Conservation (phyloP, 75 land plant genomes). For the Cupressus sempervirens region DNA sequence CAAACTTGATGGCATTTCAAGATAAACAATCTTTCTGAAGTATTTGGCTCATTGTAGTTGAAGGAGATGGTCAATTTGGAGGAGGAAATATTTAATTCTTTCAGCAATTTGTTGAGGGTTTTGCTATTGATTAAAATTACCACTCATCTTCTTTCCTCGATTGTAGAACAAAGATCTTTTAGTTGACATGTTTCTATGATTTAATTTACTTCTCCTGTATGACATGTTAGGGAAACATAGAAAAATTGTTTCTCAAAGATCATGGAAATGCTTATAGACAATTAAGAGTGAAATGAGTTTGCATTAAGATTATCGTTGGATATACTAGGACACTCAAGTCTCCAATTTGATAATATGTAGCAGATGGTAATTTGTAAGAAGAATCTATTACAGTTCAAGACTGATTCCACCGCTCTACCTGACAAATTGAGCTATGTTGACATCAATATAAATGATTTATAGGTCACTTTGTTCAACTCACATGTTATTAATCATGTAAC, state of each 20-base stretch:
- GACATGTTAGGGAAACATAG: not conserved
- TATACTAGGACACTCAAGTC: not conserved
- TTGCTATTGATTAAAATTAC: too few species aligned
- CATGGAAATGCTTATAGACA: not conserved
- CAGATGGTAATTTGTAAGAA: not conserved
- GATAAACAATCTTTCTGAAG: too few species aligned
- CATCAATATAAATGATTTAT: not conserved
- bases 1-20: constrained; percentile 53
- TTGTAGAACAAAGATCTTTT: not conserved
- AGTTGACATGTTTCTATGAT: not conserved
- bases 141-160: not conserved
- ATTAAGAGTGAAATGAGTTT: constrained; percentile 27
- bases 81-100: too few species aligned
- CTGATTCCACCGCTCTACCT: not conserved
- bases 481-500: not conserved
- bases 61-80: constrained; percentile 12
- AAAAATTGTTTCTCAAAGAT: not conserved
- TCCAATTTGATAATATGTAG: not conserved
- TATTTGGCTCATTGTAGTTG: constrained; percentile 15
- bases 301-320: not conserved
- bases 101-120: too few species aligned
- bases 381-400: not conserved
- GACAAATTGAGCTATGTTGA: not conserved
- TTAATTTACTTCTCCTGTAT: constrained; percentile 25
- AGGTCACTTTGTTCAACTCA: not conserved